Evolutionary conservation across 495 filamentous ascomycete species (phyloP).

Genomic region (Lasiosphaeria hispida): DNA sequence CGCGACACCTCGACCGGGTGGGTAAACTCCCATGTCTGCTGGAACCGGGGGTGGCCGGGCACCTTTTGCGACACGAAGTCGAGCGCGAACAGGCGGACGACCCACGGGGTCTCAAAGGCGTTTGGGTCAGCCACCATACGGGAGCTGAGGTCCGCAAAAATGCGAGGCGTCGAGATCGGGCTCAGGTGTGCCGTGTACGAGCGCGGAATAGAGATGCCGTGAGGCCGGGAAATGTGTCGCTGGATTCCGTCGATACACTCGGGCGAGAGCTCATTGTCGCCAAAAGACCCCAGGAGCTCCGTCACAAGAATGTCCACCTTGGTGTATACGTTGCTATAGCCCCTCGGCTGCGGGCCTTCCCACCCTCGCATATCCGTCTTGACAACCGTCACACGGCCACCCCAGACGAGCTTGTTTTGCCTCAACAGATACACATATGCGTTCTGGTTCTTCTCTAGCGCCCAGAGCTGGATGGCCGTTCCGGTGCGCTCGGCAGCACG

Average conservation of each 20-base stretch:
- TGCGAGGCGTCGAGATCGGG: slow-evolving; percentile 83
- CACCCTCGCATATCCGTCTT: slow-evolving; percentile 97
- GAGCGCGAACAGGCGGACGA: slow-evolving; percentile 85
- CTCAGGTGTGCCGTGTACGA: slow-evolving; percentile 90
- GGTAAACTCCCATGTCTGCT: slow-evolving; percentile 69
- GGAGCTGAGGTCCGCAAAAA: slow-evolving; percentile 73
- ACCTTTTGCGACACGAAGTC: slow-evolving; percentile 69
- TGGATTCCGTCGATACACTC: slow-evolving; percentile 68
- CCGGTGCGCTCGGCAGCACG: slow-evolving; percentile 72
- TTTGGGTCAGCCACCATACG: slow-evolving; percentile 60
- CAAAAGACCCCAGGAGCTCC: slow-evolving; percentile 90
- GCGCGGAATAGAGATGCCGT: slow-evolving; percentile 89
- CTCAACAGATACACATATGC: slow-evolving; percentile 87
- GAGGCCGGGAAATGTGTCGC: slow-evolving; percentile 65
- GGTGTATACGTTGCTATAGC: slow-evolving; percentile 33
- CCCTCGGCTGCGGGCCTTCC: slow-evolving; percentile 65
- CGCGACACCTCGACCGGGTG: slow-evolving; percentile 49
- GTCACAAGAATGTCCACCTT: slow-evolving; percentile 91
- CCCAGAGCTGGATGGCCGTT: slow-evolving; percentile 80
- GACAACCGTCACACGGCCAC: slow-evolving; percentile 71
- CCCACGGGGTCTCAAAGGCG: slow-evolving; percentile 85
- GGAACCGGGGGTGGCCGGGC: slow-evolving; percentile 56
- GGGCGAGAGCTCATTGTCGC: slow-evolving; percentile 84
- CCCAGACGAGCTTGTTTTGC: slow-evolving; percentile 79
- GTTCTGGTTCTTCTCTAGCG: slow-evolving; percentile 97